Base-by-base conservation (phyloP, 1,284 basidiomycete species). In the Austropuccinia psidii region DNA sequence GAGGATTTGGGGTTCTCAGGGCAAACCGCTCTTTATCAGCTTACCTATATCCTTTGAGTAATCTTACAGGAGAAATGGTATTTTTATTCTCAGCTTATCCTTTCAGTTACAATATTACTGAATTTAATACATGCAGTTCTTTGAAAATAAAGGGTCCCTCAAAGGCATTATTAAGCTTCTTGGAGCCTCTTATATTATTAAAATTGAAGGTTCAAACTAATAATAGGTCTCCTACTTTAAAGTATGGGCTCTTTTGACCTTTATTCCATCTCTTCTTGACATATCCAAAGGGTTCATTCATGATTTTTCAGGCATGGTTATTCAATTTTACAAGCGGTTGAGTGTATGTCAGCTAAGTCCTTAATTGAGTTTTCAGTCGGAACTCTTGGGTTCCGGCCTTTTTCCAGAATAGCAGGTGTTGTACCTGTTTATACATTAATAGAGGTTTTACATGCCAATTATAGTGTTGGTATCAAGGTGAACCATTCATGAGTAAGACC, bases 371-470 rank as follows among this genome's bases (percentile, higher is more conserved):
- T 45, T 11, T 45, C 43, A 41, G 17, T 37, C 11, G 58, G 58
- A n/a, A 61, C 8, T 9, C 33, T 61, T 4, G 58, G 58, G 4
- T 37, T 35, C 58, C 58, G 43, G 15, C 58, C 58, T 35, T 61
- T 61, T 21, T 61, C 58, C 6, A 61, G 21, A 15, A 61, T 41
- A 2, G 58, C 58, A 19, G 58, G 58, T 61, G 33, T 35, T 61
- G 39, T 61, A 41, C 58, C 58, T 61, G 58, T 41, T n/a, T n/a
- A n/a, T n/a, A n/a, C n/a, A n/a, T n/a, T n/a, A n/a, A n/a, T n/a
- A n/a, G n/a, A n/a, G n/a, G n/a, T n/a, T n/a, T n/a, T n/a, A n/a
- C n/a, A n/a, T n/a, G n/a, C n/a, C n/a, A n/a, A n/a, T n/a, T n/a
- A n/a, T n/a, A n/a, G n/a, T n/a, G n/a, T n/a, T n/a, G n/a, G n/a